A percentile compares a stretch with the other conserved stretches of the same genome.
phyloP scores from a whole-genome alignment of 345 rosid species.

The Rhodamnia argentea region DNA sequence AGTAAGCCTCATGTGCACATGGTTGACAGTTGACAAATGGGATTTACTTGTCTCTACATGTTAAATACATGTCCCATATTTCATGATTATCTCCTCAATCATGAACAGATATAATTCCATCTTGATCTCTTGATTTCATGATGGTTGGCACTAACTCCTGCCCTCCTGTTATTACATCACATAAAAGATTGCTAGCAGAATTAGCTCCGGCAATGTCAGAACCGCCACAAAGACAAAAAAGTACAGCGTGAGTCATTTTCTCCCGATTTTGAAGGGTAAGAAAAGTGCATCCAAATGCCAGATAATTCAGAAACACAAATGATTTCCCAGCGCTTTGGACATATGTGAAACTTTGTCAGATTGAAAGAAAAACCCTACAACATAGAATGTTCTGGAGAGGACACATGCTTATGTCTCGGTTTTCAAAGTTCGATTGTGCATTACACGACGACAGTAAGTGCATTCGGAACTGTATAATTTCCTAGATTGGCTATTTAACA shows the following conservation, averaged over 20 bases:
- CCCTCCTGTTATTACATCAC: conserved; percentile 22
- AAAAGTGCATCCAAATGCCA: not conserved
- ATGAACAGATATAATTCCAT: not conserved
- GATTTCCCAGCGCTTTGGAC: not conserved
- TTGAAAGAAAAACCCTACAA: not conserved
- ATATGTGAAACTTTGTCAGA: not conserved
- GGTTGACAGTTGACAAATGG: not conserved
- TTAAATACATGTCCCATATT: not conserved
- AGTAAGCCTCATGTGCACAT: not conserved
- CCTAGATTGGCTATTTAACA: not conserved
- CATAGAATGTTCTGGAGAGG: not conserved
- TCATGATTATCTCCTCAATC: not conserved
- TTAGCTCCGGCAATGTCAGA: not conserved
- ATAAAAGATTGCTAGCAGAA: not conserved
- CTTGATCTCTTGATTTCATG: not conserved
- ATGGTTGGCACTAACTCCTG: conserved; percentile 18
- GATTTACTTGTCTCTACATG: not conserved
- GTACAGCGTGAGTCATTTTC: not conserved
- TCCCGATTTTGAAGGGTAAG: not conserved
- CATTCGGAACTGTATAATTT: not conserved
- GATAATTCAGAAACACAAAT: not conserved
- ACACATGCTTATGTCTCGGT: not conserved
- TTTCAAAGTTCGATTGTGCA: not conserved
- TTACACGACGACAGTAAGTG: not conserved
- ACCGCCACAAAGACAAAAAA: not conserved